Conservation (phyloP, 345 rosid genomes). For the Salix suchowensis region DNA sequence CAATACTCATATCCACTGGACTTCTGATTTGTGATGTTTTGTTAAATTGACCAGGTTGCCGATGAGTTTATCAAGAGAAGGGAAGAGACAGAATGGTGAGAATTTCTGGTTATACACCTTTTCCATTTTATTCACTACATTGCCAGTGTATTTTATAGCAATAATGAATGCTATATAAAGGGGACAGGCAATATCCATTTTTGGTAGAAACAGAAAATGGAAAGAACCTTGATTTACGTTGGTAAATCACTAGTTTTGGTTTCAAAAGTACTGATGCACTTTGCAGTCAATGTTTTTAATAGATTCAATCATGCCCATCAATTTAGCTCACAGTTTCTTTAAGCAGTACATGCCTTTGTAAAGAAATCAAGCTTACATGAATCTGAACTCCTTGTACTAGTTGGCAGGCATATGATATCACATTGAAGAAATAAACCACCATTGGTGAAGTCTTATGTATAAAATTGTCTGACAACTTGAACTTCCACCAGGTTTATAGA, state of each 20-base stretch:
- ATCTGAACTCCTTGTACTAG: not conserved
- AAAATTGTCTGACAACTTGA: constrained; percentile 8
- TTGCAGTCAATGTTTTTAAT: not conserved
- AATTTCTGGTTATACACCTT: not conserved
- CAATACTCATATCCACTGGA: not conserved
- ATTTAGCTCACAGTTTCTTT: not conserved
- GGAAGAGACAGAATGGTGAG: constrained; percentile 84
- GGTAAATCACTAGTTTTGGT: constrained; percentile 2
- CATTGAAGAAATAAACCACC: not conserved
- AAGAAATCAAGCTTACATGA: not conserved
- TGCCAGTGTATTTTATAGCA: not conserved
- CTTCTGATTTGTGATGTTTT: constrained; percentile 9
- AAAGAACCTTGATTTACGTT: not conserved
- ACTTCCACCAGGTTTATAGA: constrained; percentile 72
- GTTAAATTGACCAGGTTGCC: constrained; percentile 63
- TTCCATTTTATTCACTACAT: not conserved
- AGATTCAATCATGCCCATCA: not conserved
- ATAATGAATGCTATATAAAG: not conserved
- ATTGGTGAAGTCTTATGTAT: not conserved
- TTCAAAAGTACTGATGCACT: not conserved
- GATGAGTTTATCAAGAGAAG: constrained; percentile 91
- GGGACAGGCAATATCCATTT: not conserved
- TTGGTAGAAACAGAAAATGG: not conserved
- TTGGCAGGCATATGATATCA: not conserved
- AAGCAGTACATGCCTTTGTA: not conserved